Evolutionary conservation across 108 stramenopile species (phyloP), one percentile per base, ranked within the genome.

Genomic region (Cafeteria roenbergensis): DNA sequence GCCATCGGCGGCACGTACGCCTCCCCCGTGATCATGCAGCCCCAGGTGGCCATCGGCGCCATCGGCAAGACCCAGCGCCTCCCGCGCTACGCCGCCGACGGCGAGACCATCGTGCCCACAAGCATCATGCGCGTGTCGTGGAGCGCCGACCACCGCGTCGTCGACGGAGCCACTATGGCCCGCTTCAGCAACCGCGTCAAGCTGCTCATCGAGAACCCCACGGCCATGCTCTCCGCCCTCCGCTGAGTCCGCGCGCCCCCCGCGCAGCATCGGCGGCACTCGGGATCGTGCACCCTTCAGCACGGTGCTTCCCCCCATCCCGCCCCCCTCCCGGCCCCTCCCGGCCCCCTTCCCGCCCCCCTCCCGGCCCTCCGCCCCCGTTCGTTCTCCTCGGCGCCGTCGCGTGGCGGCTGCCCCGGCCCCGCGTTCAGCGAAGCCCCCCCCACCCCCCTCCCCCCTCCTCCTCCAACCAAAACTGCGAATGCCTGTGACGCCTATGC

Each of bases 71-170:
- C 92, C 30, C 93, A 91, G 66, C 76, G 81, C 50, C 57, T 95
- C 17, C 97, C 97, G 1, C 76, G 94, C 28, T 95, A 88, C 71
- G 37, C 36, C 8, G 67, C 61, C 1, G 63, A 67, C 30, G 78
- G 64, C 21, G 67, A 78, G 54, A 8, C 20, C 36, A 74, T 73
- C 32, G 86, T 98, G 2, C 71, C 84, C 54, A 84, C 89, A 31
- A 77, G 72, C 6, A 77, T 95, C 64, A 86, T 94, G 83, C 72
- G 86, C 51, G 85, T 94, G 9, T 89, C 88, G 4, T 98, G 97
- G 97, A 88, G 89, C 20, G 97, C 88, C 9, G 97, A 98, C 66
- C 97, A 98, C 68, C 84, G 97, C 20, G 90, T 92, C 37, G 83
- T 98, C 30, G 97, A 98, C 70, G 97, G 97, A 27, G 94, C 92